A percentile compares a stretch with the other conserved stretches of the same genome.
Conservation (phyloP, 2,329 filamentous ascomycete species). For the Aspergillus brunneoviolaceus region DNA sequence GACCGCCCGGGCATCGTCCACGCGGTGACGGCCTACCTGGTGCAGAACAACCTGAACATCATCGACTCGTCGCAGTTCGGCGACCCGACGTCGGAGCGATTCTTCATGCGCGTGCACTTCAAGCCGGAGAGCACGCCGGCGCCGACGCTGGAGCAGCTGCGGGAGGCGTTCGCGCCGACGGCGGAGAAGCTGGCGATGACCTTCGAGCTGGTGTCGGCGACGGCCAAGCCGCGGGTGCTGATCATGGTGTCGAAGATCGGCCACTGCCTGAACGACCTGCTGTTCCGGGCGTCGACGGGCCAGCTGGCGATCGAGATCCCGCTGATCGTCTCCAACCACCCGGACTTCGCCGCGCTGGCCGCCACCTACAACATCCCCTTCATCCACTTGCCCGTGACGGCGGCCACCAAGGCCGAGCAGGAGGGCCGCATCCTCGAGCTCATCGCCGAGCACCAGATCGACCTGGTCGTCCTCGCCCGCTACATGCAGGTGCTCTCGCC, state of each 20-base stretch:
- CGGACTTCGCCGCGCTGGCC: slow-evolving; percentile 68
- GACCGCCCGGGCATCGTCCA: slow-evolving; percentile 84
- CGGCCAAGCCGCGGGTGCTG: slow-evolving; percentile 71
- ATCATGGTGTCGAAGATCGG: slow-evolving; percentile 92
- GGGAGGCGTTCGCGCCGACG: slow-evolving; percentile 58
- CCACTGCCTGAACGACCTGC: slow-evolving; percentile 79
- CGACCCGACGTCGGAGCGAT: slow-evolving; percentile 69
- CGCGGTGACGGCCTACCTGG: slow-evolving; percentile 76
- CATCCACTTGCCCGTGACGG: slow-evolving; percentile 75
- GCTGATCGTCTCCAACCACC: slow-evolving; percentile 78
- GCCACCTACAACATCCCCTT: slow-evolving; percentile 75
- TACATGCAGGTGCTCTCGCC: slow-evolving; percentile 88
- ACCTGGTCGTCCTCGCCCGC: slow-evolving; percentile 76
- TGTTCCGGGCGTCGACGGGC: slow-evolving; percentile 73
- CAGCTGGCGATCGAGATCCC: slow-evolving; percentile 75
- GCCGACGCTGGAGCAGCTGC: slow-evolving; percentile 51
- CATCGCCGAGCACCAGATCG: slow-evolving; percentile 66
- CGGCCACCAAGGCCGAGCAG: slow-evolving; percentile 74
- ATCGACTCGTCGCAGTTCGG: slow-evolving; percentile 83
- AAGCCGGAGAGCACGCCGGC: slow-evolving; percentile 49
- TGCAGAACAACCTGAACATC: slow-evolving; percentile 73
- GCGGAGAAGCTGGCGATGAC: slow-evolving; percentile 66
- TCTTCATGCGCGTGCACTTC: slow-evolving; percentile 89
- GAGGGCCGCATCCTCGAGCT: slow-evolving; percentile 71
- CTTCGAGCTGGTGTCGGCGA: slow-evolving; percentile 67